Base-by-base conservation (phyloP, 768 basidiomycete genomes). In the Clitopilus hobsonii region DNA sequence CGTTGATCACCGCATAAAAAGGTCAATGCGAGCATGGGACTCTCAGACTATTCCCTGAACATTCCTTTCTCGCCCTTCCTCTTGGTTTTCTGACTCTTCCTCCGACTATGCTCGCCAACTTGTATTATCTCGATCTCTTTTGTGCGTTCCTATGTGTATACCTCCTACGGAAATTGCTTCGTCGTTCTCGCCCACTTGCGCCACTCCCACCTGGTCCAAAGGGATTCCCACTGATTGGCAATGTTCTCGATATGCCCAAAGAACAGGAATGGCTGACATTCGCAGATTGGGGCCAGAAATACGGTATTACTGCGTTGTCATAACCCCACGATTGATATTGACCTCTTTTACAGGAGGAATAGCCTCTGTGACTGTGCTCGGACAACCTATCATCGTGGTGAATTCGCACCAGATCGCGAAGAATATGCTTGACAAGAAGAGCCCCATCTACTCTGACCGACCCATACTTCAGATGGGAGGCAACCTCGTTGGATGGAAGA, bases 361-460 rank as follows among this genome's bases (percentile, higher is more conserved):
- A 22, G 76, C 77, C 57, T 85, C 83, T 38, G 75, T 78, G 1
- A 84, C 80, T 24, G 71, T 86, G 13, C 69, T 87, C 4, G 84
- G 84, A 2, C 84, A 85, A 57, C 73, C 83, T 38, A 66, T 87
- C 29, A 65, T 86, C 32, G 67, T 87, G 45, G 58, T 87, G 25
- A 85, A 83, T 61, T 80, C 76, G 10, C 72, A 71, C 20, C 72
- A 75, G 61, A 61, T 72, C 18, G 82, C 83, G 16, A 65, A 71
- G 55, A 82, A 85, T 52, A 74, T 88, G 70, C 72, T 87, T 49
- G 84, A 88, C 65, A 85, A 84, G 69, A 84, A 84, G 61, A 83
- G 82, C 56, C 73, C 80, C 24, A 75, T 81, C 38, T 87, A 86
- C 64, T 86, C 85, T 18, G 86, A 87, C 60, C 80, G 86, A n/a